Evolutionary conservation across 305 asterid genomes (phyloP).

Genomic region (Fraxinus floribunda): DNA sequence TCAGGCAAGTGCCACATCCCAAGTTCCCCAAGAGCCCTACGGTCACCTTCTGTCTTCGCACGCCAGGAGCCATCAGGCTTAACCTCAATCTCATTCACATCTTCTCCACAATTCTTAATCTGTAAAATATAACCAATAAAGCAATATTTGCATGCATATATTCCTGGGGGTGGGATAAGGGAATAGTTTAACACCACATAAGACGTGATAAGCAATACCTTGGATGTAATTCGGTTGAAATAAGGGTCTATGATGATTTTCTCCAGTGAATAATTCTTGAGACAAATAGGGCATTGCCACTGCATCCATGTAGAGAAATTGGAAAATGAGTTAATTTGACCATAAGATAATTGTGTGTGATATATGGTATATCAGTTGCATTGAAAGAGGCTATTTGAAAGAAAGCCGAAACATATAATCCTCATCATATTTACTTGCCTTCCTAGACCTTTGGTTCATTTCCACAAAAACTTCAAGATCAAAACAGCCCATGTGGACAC

Average conservation of each 20-base stretch:
- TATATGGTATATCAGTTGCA: not conserved
- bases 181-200: not conserved
- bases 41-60: constrained; percentile 79
- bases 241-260: constrained; percentile 90
- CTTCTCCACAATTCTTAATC: constrained; percentile 80
- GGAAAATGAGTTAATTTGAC: not conserved
- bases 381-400: not conserved
- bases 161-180: not conserved
- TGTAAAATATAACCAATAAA: constrained; percentile 27
- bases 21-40: constrained; percentile 75
- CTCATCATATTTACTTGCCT: constrained; percentile 58
- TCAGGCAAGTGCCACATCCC: constrained; percentile 95
- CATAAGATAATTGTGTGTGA: not conserved
- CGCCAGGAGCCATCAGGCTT: constrained; percentile 99
- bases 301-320: constrained; percentile 45
- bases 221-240: constrained; percentile 73
- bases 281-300: constrained; percentile 99
- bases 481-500: constrained; percentile 97
- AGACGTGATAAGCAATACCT: constrained; percentile 49
- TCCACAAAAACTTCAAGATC: constrained; percentile 96
- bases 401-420: constrained; percentile 5
- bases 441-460: constrained; percentile 95
- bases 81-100: constrained; percentile 86
- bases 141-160: not conserved
- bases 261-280: constrained; percentile 89